phyloP scores from a whole-genome alignment of 768 basidiomycete species.

The Leucocoprinus sp. region DNA sequence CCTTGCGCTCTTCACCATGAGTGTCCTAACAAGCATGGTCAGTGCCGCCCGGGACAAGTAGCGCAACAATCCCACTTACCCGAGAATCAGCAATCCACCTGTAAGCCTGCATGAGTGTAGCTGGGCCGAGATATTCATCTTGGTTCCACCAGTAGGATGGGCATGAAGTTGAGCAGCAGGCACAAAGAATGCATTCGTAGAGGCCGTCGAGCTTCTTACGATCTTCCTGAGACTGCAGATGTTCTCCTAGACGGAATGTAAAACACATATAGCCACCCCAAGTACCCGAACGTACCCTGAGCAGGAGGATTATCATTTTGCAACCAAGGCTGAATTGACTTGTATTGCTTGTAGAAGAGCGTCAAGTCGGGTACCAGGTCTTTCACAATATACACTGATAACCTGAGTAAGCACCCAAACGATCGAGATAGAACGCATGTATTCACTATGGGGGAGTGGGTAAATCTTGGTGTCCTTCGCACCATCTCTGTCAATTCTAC shows the following conservation, averaged over 20 bases:
- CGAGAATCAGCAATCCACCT: conserved; percentile 97
- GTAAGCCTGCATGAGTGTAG: conserved; percentile 94
- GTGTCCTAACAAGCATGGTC: conserved; percentile 45
- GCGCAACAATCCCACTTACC: conserved; percentile 34
- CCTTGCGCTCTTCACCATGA: conserved; percentile 73
- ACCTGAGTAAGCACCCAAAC: background rate
- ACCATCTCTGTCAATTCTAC: conserved; percentile 78
- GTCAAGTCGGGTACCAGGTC: conserved; percentile 92
- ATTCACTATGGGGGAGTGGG: conserved; percentile 93
- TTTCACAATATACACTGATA: conserved; percentile 93
- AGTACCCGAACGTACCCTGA: conserved; percentile 28
- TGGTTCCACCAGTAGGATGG: conserved; percentile 99
- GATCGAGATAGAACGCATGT: background rate
- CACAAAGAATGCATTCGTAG: conserved; percentile 96
- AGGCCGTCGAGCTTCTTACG: conserved; percentile 93
- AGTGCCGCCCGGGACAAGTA: background rate
- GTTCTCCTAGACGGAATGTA: conserved; percentile 42
- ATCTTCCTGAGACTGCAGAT: conserved; percentile 85
- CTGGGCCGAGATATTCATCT: conserved; percentile 96
- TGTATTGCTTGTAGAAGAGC: conserved; percentile 98
- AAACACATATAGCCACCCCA: background rate
- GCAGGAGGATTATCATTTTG: conserved; percentile 89
- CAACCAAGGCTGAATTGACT: conserved; percentile 95
- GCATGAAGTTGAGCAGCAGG: conserved; percentile 97
- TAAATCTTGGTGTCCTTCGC: conserved; percentile 84